Conservation (phyloP, 2,329 filamentous ascomycete species). For the Sarocladium strictum region DNA sequence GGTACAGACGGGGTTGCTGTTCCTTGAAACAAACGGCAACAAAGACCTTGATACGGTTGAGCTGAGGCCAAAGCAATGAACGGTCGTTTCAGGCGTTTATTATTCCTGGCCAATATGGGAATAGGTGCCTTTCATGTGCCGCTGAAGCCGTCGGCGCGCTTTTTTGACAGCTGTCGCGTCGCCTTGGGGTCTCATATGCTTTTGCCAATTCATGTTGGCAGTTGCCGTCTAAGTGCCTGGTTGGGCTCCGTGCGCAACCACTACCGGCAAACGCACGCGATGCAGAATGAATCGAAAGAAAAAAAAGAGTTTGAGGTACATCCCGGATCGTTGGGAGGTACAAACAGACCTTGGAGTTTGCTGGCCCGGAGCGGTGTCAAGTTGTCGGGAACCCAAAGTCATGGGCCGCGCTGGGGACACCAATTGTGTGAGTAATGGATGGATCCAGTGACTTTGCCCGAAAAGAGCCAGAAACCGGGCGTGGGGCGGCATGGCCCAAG, state of each 20-base stretch:
- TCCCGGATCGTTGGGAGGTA: background rate
- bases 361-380: background rate
- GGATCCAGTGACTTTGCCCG: background rate
- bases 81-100: constrained; percentile 5
- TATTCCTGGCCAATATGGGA: background rate
- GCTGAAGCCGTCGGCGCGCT: background rate
- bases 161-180: background rate
- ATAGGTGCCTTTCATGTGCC: background rate
- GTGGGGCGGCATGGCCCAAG: background rate
- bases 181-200: background rate
- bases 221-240: background rate
- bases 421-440: background rate
- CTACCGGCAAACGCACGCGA: background rate
- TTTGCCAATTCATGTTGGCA: background rate
- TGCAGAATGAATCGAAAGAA: background rate
- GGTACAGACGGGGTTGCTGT: background rate
- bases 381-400: background rate
- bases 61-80: background rate
- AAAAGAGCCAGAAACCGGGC: background rate
- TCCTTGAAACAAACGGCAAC: background rate
- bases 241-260: background rate
- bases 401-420: background rate
- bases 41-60: background rate
- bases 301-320: background rate
- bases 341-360: background rate